Conservation (phyloP, 345 rosid species). For the Camelina laxa region DNA sequence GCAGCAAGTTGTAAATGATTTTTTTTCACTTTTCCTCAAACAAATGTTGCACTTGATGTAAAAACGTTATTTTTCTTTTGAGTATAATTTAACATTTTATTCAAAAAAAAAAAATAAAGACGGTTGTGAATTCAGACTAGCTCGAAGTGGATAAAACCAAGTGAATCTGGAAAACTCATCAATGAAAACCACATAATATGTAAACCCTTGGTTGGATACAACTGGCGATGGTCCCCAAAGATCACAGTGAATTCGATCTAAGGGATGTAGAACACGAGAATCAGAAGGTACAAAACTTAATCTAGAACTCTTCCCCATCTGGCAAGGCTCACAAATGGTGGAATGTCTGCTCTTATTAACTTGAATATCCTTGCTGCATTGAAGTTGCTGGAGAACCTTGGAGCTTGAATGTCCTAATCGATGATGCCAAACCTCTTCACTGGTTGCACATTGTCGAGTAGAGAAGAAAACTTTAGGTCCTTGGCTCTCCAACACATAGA, state of each 20-base stretch:
- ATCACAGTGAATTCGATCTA: neutral
- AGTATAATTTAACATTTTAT: too few species aligned
- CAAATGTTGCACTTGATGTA: too few species aligned
- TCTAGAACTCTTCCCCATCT: neutral
- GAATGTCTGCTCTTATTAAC: neutral
- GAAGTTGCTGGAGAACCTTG: neutral
- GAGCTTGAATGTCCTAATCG: neutral
- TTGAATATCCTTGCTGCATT: neutral
- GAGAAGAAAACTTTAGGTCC: neutral
- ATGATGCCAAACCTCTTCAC: neutral
- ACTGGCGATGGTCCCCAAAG: neutral
- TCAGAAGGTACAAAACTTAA: neutral
- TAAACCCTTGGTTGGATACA: neutral
- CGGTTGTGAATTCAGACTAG: neutral
- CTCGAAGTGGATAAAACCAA: neutral
- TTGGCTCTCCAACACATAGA: too few species aligned
- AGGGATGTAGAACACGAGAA: neutral
- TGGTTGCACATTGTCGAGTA: neutral
- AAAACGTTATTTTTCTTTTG: too few species aligned
- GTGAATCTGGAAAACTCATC: neutral
- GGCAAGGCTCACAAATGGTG: neutral
- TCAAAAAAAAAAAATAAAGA: too few species aligned
- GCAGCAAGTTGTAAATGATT: too few species aligned
- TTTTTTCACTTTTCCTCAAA: too few species aligned
- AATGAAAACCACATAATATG: neutral